Evolutionary conservation across 768 basidiomycete species (phyloP).

Genomic region (Lactifluus echinatus): DNA sequence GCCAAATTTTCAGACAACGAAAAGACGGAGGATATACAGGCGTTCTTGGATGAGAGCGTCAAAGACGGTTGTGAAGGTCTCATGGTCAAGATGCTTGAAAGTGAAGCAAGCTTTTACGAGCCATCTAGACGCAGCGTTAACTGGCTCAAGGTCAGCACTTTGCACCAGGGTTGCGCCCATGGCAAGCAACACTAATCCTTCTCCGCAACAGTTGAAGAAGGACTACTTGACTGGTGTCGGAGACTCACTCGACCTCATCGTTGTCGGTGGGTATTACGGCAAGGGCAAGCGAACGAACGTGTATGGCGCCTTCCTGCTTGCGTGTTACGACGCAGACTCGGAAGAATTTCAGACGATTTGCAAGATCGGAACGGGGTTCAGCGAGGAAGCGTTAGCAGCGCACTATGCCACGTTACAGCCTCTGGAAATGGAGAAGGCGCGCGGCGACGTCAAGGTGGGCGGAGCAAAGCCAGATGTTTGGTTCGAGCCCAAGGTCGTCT

Average conservation of each 20-base stretch:
- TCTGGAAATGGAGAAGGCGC: conserved; percentile 56
- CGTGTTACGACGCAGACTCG: conserved; percentile 90
- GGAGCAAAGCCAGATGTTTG: conserved; percentile 95
- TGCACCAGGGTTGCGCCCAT: not conserved
- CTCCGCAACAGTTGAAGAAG: conserved; percentile 77
- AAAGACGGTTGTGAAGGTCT: conserved; percentile 98
- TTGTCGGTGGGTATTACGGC: conserved; percentile 96
- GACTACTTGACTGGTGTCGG: conserved; percentile 96
- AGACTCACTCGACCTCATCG: conserved; percentile 94
- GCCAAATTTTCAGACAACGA: conserved; percentile 87
- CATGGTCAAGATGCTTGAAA: conserved; percentile 99
- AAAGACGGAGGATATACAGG: conserved; percentile 87
- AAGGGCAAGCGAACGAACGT: conserved; percentile 97
- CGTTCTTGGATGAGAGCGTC: conserved; percentile 91
- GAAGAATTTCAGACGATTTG: conserved; percentile 97
- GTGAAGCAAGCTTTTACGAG: conserved; percentile 87
- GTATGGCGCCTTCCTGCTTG: conserved; percentile 95
- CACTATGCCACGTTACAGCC: conserved; percentile 80
- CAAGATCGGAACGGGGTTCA: conserved; percentile 98
- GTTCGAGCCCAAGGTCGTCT: conserved; percentile 96
- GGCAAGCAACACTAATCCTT: not conserved
- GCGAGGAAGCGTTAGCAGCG: conserved; percentile 76
- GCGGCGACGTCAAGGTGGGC: conserved; percentile 82
- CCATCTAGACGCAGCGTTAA: conserved; percentile 93
- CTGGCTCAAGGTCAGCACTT: conserved; percentile 79